These are phyloP conservation scores for Austroboletus niveus DNA, from an alignment of 1,284 basidiomycete species.

Conservation along the genomic window DNA sequence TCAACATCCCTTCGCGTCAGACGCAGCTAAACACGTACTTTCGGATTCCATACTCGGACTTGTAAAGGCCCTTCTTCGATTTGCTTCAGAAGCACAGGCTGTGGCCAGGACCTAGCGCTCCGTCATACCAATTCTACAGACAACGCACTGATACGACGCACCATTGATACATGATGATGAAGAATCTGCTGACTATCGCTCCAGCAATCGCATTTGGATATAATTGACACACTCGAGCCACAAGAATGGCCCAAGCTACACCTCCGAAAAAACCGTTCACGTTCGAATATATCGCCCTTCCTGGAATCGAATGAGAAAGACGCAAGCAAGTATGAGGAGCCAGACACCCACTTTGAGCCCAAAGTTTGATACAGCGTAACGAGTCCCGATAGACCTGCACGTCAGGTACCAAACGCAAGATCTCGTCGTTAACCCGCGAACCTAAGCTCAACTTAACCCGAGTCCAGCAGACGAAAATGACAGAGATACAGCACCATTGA, in stretches of 20 bases:
- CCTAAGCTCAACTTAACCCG: constrained; percentile 48
- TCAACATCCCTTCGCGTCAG: background rate
- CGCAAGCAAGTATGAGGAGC: constrained; percentile 2
- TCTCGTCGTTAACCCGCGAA: constrained; percentile 95
- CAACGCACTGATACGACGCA: constrained; percentile 35
- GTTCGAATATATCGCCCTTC: constrained; percentile 96
- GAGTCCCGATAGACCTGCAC: constrained; percentile 94
- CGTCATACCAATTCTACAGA: constrained; percentile 5
- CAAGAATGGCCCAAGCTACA: constrained; percentile 98
- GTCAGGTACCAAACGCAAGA: constrained; percentile 93
- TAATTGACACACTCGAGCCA: constrained; percentile 97
- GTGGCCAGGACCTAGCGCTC: constrained; percentile 85
- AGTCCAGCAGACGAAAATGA: constrained; percentile 3
- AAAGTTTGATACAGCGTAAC: constrained; percentile 94
- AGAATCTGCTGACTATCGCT: constrained; percentile 95
- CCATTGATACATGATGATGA: constrained; percentile 98
- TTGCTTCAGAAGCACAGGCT: constrained; percentile 93
- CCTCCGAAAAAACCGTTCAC: constrained; percentile 98
- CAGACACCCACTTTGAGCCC: constrained; percentile 83
- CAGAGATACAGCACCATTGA: constrained; percentile 64
- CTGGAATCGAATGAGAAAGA: constrained; percentile 40
- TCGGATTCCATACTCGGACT: constrained; percentile 98
- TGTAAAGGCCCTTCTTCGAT: constrained; percentile 95
- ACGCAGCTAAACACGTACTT: constrained; percentile 44
- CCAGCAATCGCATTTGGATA: constrained; percentile 95